phyloP scores from a whole-genome alignment of 2,329 filamentous ascomycete genomes.

The Colletotrichum costaricense region DNA sequence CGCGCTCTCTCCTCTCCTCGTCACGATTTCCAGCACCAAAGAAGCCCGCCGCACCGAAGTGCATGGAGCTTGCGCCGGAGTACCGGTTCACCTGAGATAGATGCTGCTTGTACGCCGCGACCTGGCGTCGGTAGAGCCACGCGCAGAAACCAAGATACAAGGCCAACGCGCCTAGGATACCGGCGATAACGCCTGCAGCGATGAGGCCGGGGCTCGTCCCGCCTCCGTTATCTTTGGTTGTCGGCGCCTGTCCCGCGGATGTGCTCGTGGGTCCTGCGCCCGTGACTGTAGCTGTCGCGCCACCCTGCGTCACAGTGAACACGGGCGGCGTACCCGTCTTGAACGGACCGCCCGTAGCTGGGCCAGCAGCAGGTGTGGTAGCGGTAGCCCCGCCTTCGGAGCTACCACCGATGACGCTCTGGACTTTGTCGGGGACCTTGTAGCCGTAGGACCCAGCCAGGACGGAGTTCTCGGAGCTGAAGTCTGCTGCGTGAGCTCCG shows the following conservation, averaged over 20 bases:
- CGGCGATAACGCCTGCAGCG: conserved; percentile 68
- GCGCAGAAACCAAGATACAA: conserved; percentile 77
- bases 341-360: conserved; percentile 75
- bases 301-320: conserved; percentile 71
- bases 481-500: conserved; percentile 59
- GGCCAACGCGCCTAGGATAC: conserved; percentile 70
- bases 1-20: conserved; percentile 22
- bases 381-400: conserved; percentile 72
- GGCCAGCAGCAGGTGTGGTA: conserved; percentile 70
- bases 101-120: conserved; percentile 76
- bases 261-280: conserved; percentile 50
- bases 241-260: conserved; percentile 45
- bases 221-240: conserved; percentile 4
- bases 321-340: conserved; percentile 76
- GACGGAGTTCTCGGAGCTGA: conserved; percentile 61
- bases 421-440: conserved; percentile 71
- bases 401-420: conserved; percentile 71
- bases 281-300: conserved; percentile 58
- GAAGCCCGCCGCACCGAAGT: conserved; percentile 41
- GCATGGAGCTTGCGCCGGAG: conserved; percentile 55
- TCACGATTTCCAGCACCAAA: conserved; percentile 39
- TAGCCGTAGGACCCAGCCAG: conserved; percentile 73
- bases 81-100: conserved; percentile 73
- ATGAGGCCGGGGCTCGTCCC: conserved; percentile 54
- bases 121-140: conserved; percentile 79